Base-by-base conservation (phyloP, 345 rosid genomes). In the Iberis pinnata region DNA sequence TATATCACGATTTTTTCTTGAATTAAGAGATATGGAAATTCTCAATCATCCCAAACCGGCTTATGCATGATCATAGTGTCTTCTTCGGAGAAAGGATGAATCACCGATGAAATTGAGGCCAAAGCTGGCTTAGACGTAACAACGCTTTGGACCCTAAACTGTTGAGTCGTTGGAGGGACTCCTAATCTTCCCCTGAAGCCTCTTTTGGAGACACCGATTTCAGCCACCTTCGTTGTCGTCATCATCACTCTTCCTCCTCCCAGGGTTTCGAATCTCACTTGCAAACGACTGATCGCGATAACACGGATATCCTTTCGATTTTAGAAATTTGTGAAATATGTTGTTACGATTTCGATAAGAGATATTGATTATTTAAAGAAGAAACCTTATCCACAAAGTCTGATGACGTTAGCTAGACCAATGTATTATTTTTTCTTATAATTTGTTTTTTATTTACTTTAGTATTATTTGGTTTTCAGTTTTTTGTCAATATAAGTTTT, bases 31-130 rank as follows among this genome's bases (percentile, higher is more conserved):
- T n/a, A n/a, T n/a, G n/a, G n/a, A 0, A 80, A 67, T 35, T 80
- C 86, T 90, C 88, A 80, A 38, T 77, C 89, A 18, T 80, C 83
- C 83, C 76, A 73, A 17, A 73, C 58, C 27, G 80, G 65, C 39
- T 38, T 61, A 49, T 70, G 80, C 40, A 43, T 54, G n/a, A 50
- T 24, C 39, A 56, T 47, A 16, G 54, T 22, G 3, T 58, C 76
- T 16, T 62, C 76, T 15, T 64, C 71, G 1, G 17, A 32, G 43
- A 37, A 29, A 52, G 32, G 10, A 27, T 32, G 70, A 64, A 50
- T 38, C 18, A 56, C 66, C 18, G 75, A 68, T 3, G 77, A 52
- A 10, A 64, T 62, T 12, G 79, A 64, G 8, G 82, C 62, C 1
- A 61, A 63, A 10, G 61, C 75, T 0, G 70, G 65, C 16, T 53